These are phyloP conservation scores for Herpotrichia juniperi DNA, from an alignment of 2,329 filamentous ascomycete species.

Conservation along the genomic window DNA sequence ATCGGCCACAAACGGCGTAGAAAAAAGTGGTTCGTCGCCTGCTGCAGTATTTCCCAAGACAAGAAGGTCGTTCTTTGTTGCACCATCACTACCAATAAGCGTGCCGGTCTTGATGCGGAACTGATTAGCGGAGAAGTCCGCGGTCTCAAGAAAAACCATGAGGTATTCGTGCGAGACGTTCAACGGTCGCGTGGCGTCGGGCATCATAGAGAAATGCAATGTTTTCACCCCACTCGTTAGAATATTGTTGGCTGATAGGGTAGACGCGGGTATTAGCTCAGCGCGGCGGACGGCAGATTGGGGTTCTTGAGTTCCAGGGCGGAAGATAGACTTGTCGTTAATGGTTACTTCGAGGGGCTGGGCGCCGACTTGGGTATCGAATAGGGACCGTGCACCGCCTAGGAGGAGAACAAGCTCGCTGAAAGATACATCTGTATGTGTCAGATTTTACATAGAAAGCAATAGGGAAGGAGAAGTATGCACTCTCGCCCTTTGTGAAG, in stretches of 20 bases:
- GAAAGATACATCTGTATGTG: slow-evolving; percentile 13
- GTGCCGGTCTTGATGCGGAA: slow-evolving; percentile 22
- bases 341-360: slow-evolving; percentile 20
- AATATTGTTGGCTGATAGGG: slow-evolving; percentile 3
- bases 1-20: slow-evolving; percentile 12
- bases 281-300: slow-evolving; percentile 22
- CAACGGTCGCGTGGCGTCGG: slow-evolving; percentile 14
- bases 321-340: slow-evolving; percentile 23
- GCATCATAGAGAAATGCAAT: slow-evolving; percentile 20
- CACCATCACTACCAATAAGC: slow-evolving; percentile 19
- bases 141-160: slow-evolving; percentile 21
- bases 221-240: slow-evolving; percentile 20
- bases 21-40: slow-evolving; percentile 15
- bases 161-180: slow-evolving; percentile 23
- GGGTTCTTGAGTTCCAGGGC: slow-evolving; percentile 12
- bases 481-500: slow-evolving; percentile 17
- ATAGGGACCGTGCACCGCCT: slow-evolving; percentile 5
- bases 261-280: slow-evolving; percentile 14
- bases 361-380: slow-evolving; percentile 13
- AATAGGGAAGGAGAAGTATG: neutral
- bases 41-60: slow-evolving; percentile 15
- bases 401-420: slow-evolving; percentile 14
- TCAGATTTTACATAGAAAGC: neutral
- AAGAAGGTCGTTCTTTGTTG: slow-evolving; percentile 18
- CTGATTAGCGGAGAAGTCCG: slow-evolving; percentile 16